A percentile compares a stretch with the other conserved stretches of the same genome.
Conservation (phyloP, 2,329 filamentous ascomycete species). For the Stenocarpella maydis region DNA sequence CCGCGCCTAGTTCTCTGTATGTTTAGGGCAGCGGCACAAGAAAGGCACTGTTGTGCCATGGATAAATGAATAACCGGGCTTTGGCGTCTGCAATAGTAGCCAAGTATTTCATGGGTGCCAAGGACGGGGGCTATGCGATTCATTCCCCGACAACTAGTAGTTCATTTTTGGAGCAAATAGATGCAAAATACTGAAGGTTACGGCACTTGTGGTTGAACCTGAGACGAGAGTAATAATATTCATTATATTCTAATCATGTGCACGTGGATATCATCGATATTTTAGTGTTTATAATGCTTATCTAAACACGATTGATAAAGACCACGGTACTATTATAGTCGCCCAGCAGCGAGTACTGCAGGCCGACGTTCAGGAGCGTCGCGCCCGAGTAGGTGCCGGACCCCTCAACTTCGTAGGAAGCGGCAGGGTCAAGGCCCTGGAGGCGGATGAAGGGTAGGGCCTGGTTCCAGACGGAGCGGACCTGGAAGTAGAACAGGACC, state of each 20-base stretch:
- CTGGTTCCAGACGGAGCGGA: conserved; percentile 61
- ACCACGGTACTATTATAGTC: conserved; percentile 68
- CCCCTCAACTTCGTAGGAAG: conserved; percentile 62
- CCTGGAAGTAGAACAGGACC: conserved; percentile 69
- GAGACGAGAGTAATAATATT: not conserved
- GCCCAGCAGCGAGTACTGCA: conserved; percentile 59
- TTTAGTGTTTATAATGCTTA: conserved; percentile 14
- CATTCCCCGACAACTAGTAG: too few relatives aligned
- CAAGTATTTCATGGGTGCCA: too few relatives aligned
- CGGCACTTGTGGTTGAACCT: too few relatives aligned
- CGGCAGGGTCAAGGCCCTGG: conserved; percentile 63
- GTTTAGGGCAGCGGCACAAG: too few relatives aligned
- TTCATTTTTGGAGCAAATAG: too few relatives aligned
- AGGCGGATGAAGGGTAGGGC: conserved; percentile 60
- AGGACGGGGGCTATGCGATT: too few relatives aligned
- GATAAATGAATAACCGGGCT: too few relatives aligned
- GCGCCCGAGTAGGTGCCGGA: conserved; percentile 62
- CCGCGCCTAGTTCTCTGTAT: too few relatives aligned
- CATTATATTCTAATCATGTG: conserved; percentile 3
- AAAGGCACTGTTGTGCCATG: too few relatives aligned
- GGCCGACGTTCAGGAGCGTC: conserved; percentile 68
- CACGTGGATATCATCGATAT: not conserved
- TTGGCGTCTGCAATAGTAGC: too few relatives aligned
- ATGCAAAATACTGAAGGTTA: too few relatives aligned
- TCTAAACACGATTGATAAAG: conserved; percentile 59